These are phyloP conservation scores for Schrenkiella parvula DNA, from an alignment of 345 rosid species.

Conservation along the genomic window DNA sequence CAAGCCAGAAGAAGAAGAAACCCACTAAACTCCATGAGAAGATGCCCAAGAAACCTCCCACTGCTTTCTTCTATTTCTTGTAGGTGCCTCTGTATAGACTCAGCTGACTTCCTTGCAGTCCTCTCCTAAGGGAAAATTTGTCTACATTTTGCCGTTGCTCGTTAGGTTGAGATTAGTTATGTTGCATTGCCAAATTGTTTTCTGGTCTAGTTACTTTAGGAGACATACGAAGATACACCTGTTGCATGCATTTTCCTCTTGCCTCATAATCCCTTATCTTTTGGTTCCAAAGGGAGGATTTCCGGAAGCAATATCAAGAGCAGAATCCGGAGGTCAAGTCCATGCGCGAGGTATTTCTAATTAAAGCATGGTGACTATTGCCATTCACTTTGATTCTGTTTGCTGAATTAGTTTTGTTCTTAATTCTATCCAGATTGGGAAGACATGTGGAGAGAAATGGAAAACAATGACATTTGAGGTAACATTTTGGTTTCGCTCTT, in stretches of 20 bases:
- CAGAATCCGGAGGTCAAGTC: conserved; percentile 85
- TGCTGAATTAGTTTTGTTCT: conserved; percentile 12
- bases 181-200: not conserved
- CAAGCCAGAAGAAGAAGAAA: conserved; percentile 42
- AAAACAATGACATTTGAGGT: conserved; percentile 83
- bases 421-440: conserved; percentile 59
- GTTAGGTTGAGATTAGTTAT: not conserved
- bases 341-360: conserved; percentile 63
- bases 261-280: not conserved
- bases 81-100: conserved; percentile 27
- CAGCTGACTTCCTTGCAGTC: not conserved
- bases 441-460: conserved; percentile 98
- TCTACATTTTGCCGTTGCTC: not conserved
- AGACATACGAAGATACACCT: not conserved
- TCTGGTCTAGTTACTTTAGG: not conserved
- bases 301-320: conserved; percentile 79
- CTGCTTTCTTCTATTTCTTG: conserved; percentile 91
- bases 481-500: not conserved
- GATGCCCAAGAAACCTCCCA: conserved; percentile 90
- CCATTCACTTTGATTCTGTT: not conserved
- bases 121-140: not conserved
- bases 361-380: not conserved
- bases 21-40: conserved; percentile 36
- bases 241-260: not conserved
- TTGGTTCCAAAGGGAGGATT: conserved; percentile 63